Percentiles rank a stretch among this genome's conserved stretches.
phyloP scores from a whole-genome alignment of 2,329 filamentous ascomycete genomes.

The Sclerotinia trifoliorum region DNA sequence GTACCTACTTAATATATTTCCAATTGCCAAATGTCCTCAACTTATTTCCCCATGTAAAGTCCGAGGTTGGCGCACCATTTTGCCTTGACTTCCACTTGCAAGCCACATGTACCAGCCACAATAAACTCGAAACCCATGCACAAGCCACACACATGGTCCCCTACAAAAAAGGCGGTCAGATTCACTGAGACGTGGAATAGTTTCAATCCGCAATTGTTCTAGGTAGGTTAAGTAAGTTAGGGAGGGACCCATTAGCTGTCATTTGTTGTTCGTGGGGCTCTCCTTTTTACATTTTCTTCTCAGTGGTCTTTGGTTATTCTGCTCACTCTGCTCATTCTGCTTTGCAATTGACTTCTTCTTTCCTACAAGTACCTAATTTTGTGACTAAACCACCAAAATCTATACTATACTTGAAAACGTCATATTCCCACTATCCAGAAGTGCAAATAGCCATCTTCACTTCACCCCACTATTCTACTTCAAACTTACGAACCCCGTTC shows the following conservation, averaged over 20 bases:
- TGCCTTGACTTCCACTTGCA: no score
- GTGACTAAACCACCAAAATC: neutral
- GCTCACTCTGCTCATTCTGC: no score
- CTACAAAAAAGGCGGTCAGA: constrained; percentile 22
- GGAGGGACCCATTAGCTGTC: constrained; percentile 19
- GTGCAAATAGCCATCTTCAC: neutral
- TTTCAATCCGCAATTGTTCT: constrained; percentile 22
- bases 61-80: neutral
- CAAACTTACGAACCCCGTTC: neutral
- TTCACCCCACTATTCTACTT: constrained; percentile 3
- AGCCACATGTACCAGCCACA: neutral
- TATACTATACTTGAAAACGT: neutral
- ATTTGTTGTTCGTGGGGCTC: constrained; percentile 21
- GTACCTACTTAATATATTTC: neutral
- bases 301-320: neutral
- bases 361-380: neutral
- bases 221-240: constrained; percentile 14
- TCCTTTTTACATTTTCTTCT: neutral
- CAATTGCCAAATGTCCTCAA: constrained; percentile 30
- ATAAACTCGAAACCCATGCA: neutral
- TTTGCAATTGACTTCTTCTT: neutral
- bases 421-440: neutral
- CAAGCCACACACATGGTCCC: constrained; percentile 9
- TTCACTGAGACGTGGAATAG: constrained; percentile 17
- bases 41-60: neutral